A percentile compares a stretch with the other conserved stretches of the same genome.
Evolutionary conservation across 192 early-diverging fungal genomes (phyloP).

Genomic region (Coemansia sp.): DNA sequence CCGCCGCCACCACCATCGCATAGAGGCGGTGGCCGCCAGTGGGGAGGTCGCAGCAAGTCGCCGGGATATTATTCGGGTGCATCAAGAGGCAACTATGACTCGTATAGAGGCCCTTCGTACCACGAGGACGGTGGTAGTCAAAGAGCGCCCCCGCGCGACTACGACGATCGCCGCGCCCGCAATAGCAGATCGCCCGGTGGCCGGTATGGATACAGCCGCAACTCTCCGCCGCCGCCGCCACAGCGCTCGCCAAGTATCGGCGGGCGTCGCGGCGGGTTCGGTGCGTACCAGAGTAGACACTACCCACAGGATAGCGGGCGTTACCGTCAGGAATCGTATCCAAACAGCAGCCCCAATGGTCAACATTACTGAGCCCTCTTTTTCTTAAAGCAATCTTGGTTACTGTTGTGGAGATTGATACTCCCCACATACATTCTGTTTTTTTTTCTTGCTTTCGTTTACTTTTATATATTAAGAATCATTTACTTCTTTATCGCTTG

Average conservation of each 20-base stretch:
- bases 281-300: not conserved
- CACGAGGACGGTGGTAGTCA: not conserved
- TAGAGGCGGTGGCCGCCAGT: slow-evolving; percentile 1
- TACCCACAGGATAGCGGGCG: not conserved
- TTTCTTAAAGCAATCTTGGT: too few species aligned
- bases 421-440: not conserved
- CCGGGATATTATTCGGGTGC: slow-evolving; percentile 12
- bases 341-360: not conserved
- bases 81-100: slow-evolving; percentile 5
- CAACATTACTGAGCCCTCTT: not conserved
- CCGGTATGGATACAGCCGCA: not conserved
- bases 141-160: not conserved
- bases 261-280: not conserved
- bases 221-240: not conserved
- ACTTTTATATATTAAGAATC: too few species aligned
- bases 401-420: not conserved
- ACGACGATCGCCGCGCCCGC: slow-evolving; percentile 5
- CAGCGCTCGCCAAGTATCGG: not conserved
- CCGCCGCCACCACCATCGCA: not conserved
- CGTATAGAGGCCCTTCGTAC: not conserved
- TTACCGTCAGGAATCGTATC: not conserved
- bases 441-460: not conserved
- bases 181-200: not conserved
- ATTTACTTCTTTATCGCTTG: too few species aligned
- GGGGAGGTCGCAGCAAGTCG: slow-evolving; percentile 44